Conservation (phyloP, 176 grass and related monocot genomes). For the Oryza brachyantha region DNA sequence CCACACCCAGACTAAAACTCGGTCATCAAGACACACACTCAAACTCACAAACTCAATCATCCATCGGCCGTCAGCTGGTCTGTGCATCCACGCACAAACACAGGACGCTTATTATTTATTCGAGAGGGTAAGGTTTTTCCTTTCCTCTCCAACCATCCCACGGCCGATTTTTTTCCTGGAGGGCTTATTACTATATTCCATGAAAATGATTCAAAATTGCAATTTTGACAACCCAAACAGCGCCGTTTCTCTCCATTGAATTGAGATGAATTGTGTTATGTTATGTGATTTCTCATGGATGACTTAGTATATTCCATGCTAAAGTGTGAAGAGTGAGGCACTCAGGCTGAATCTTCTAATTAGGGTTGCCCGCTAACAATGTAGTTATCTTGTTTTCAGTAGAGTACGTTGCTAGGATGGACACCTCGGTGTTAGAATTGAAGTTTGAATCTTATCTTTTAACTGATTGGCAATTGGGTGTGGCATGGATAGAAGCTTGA, state of each 20-base stretch:
- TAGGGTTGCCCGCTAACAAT: not conserved
- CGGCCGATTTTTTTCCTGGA: too few relatives aligned
- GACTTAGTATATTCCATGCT: too few relatives aligned
- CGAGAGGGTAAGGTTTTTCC: slow-evolving; percentile 33
- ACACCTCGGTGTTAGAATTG: not conserved
- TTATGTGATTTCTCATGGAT: too few relatives aligned
- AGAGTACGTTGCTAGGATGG: not conserved
- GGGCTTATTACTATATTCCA: too few relatives aligned
- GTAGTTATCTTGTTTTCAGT: not conserved
- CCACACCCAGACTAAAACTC: not conserved
- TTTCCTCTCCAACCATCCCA: too few relatives aligned
- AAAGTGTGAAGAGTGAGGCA: not conserved
- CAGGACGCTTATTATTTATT: slow-evolving; percentile 8
- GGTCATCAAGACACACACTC: not conserved
- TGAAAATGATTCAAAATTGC: too few relatives aligned
- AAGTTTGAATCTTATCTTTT: not conserved
- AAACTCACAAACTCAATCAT: not conserved
- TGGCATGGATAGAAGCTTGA: not conserved
- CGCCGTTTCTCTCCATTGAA: too few relatives aligned
- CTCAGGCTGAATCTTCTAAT: not conserved
- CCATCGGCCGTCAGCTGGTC: not conserved
- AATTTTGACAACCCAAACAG: too few relatives aligned
- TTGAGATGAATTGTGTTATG: not conserved
- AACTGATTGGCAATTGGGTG: not conserved
- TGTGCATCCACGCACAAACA: not conserved